A percentile compares a stretch with the other conserved stretches of the same genome.
These are phyloP conservation scores for Curvularia spicifera DNA, from an alignment of 2,329 filamentous ascomycete genomes.

Conservation along the genomic window DNA sequence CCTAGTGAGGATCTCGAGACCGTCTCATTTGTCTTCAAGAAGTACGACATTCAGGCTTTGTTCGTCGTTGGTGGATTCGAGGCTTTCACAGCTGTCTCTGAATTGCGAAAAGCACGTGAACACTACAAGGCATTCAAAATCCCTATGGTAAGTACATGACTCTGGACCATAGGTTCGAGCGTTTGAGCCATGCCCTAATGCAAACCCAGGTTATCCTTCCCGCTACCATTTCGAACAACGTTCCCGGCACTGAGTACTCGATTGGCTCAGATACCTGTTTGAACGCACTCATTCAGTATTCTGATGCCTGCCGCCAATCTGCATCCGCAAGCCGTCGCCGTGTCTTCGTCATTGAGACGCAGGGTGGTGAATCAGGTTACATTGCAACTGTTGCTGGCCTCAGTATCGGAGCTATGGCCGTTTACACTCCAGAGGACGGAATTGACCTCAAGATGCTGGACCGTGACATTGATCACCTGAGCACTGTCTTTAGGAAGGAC, in stretches of 20 bases:
- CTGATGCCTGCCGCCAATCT: conserved; percentile 96
- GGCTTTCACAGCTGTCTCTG: conserved; percentile 88
- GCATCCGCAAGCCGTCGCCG: conserved; percentile 90
- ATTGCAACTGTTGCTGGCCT: conserved; percentile 89
- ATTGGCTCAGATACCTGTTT: conserved; percentile 95
- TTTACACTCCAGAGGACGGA: conserved; percentile 97
- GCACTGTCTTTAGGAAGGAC: conserved; percentile 83
- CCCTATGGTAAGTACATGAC: conserved; percentile 64
- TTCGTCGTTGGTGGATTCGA: conserved; percentile 96
- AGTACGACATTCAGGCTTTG: conserved; percentile 87
- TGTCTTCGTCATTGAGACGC: conserved; percentile 97
- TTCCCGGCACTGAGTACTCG: conserved; percentile 96
- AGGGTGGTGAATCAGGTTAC: conserved; percentile 93
- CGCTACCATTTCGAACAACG: conserved; percentile 98
- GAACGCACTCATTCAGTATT: conserved; percentile 93
- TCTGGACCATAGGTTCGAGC: too few relatives aligned
- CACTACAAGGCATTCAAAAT: conserved; percentile 88
- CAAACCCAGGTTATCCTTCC: conserved; percentile 76
- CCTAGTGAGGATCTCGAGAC: conserved; percentile 85
- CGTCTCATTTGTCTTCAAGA: conserved; percentile 81
- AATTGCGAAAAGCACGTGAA: conserved; percentile 80
- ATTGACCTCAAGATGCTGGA: conserved; percentile 93
- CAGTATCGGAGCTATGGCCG: conserved; percentile 87
- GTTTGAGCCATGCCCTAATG: conserved; percentile 15
- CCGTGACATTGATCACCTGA: conserved; percentile 86